Evolutionary conservation across 805 yeast species (phyloP).

Genomic region (Metschnikowia cubensis): DNA sequence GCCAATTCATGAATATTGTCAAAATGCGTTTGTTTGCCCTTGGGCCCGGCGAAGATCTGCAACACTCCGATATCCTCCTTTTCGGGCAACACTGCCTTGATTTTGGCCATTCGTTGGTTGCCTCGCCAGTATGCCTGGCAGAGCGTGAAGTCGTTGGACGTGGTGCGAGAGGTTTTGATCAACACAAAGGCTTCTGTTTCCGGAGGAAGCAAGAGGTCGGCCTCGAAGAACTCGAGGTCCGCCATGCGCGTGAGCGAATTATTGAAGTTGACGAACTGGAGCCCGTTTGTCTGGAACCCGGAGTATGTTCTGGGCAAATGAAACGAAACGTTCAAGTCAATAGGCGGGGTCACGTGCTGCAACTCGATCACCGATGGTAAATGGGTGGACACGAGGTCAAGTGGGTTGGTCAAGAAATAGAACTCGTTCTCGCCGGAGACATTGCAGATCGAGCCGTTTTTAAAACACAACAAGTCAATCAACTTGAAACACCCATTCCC

Average conservation of each 20-base stretch:
- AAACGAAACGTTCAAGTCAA: constrained; percentile 72
- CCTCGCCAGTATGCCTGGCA: constrained; percentile 77
- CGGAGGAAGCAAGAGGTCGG: constrained; percentile 67
- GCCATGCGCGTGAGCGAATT: constrained; percentile 69
- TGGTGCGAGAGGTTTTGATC: constrained; percentile 48
- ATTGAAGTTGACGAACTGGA: constrained; percentile 63
- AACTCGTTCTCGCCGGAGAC: constrained; percentile 42
- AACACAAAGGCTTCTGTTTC: constrained; percentile 65
- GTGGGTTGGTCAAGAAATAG: constrained; percentile 77
- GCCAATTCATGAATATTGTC: constrained; percentile 65
- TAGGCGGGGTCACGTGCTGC: constrained; percentile 83
- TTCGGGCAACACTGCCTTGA: constrained; percentile 79
- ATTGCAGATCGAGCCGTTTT: constrained; percentile 32
- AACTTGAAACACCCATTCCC: constrained; percentile 53
- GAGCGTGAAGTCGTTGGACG: constrained; percentile 52
- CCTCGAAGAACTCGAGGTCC: constrained; percentile 76
- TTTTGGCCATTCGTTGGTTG: constrained; percentile 59
- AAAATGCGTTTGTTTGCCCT: constrained; percentile 54
- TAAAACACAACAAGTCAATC: constrained; percentile 54
- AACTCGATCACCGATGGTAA: constrained; percentile 74
- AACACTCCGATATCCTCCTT: constrained; percentile 65
- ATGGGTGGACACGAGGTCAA: constrained; percentile 75
- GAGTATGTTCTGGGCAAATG: constrained; percentile 87
- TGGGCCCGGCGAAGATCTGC: constrained; percentile 67
- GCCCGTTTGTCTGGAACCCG: constrained; percentile 58